Evolutionary conservation across 2,329 filamentous ascomycete genomes (phyloP), one percentile per base, ranked within the genome.

Genomic region (Xylariomycetidae sp.): DNA sequence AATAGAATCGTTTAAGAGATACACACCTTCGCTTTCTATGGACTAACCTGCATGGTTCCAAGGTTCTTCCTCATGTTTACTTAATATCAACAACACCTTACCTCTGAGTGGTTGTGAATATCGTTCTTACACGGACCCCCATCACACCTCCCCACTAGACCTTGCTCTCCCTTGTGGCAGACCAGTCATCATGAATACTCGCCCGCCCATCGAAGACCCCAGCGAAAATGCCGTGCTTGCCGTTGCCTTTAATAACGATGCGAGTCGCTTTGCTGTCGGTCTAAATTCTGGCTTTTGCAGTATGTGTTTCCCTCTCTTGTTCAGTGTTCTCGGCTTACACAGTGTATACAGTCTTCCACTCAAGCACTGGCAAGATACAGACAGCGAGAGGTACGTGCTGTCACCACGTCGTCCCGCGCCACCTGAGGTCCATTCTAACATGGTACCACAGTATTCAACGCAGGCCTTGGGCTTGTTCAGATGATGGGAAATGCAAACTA

Each of bases 401-500:
- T 12, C 14, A 16, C 8, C n/a, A 16, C 10, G 27, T 27, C 8
- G 12, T 7, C 20, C 20, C 20, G 8, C 8, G 8, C 20, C n/a
- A 8, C 20, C 20, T 23, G 20, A 23, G 8, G 20, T 23, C 20
- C n/a, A 23, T 23, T 23, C 20, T 18, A 16, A 20, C 11, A n/a
- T 37, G 12, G 27, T 17, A 40, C 40, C 41, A 11, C 36, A 58
- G 54, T 50, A 50, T 87, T 88, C 65, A 85, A 85, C 56, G 86
- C 83, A 13, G 88, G 88, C 29, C 80, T 95, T 44, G 86, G 84
- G 25, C 70, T 87, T 25, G 85, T 83, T 16, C 82, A 88, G 59
- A 92, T 95, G 85, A 80, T 95, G 57, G 85, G 85, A 27, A 84
- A 80, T 47, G 81, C 86, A 33, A 89, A 90, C 63, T 94, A 89